phyloP scores from a whole-genome alignment of 495 filamentous ascomycete species.

The Penicillium ochrochloron region DNA sequence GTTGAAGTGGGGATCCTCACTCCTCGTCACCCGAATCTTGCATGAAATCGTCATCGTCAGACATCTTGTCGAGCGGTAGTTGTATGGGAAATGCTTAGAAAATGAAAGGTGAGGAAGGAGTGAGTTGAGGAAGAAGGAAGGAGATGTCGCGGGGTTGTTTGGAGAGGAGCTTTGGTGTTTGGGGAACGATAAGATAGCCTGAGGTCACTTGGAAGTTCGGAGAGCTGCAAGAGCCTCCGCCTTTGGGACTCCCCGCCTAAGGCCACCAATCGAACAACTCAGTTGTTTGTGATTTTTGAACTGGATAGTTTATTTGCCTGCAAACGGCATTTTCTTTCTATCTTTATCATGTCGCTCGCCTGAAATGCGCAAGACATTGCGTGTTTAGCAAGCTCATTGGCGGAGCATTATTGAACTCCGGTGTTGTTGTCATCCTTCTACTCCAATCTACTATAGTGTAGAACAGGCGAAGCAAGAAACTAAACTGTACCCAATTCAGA shows the following conservation, averaged over 20 bases:
- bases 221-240: conserved; percentile 22
- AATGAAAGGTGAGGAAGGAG: neutral
- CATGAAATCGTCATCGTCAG: conserved; percentile 98
- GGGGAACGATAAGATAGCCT: conserved; percentile 30
- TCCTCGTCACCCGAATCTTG: conserved; percentile 94
- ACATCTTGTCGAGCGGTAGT: conserved; percentile 60
- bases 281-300: neutral
- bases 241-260: conserved; percentile 17
- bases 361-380: neutral
- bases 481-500: too few species aligned
- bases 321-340: neutral
- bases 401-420: neutral
- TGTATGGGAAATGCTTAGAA: neutral
- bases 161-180: conserved; percentile 14
- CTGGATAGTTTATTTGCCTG: neutral
- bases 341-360: neutral
- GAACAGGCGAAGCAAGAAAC: neutral
- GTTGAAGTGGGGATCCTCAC: conserved; percentile 34
- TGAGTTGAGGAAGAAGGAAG: neutral
- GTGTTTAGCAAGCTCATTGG: neutral
- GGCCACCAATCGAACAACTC: neutral
- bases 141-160: conserved; percentile 13
- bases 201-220: neutral
- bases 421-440: neutral
- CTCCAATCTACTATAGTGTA: neutral